Evolutionary conservation across 176 grass and related monocot genomes (phyloP), one percentile per base, ranked within the genome.

Genomic region (Oryza brachyantha): DNA sequence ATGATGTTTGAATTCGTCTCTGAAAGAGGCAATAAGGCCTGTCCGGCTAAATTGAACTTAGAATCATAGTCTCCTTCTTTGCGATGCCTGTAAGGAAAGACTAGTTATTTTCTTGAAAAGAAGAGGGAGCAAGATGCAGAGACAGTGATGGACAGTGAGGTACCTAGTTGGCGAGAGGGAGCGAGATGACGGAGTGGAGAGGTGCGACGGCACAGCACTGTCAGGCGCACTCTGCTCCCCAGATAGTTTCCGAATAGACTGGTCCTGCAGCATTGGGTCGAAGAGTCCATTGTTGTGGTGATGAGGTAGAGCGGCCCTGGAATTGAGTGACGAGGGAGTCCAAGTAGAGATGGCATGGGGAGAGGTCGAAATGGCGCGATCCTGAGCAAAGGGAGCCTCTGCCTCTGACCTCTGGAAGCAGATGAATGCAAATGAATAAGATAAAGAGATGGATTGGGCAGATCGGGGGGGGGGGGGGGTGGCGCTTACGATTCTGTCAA

Each of bases 91-190:
- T 70, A 68, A 81, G 59, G 29, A 74, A 70, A 83, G 2, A 22
- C 22, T 19, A 22, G 8, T 55, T 55, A 19, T 26, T 10, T 39
- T 64, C 22, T 37, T 40, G 31, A 24, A 39, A 9, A 64, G 36
- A 66, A 46, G 16, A 46, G 48, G 48, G 19, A 6, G 41, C 13
- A 28, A 43, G 19, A 69, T 21, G 24, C 62, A 48, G 2, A 28
- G 2, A 28, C 12, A n/a, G 21, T 13, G 29, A 59, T 5, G 29
- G 4, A 54, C 66, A 1, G 7, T 42, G 60, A 64, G 14, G 29
- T 87, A 93, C 96, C 90, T 98, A 78, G 85, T 76, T n/a, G 96
- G 92, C 31, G 96, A 99, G 43, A 99, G 67, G n/a, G 96, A 95
- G 14, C 84, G 85, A 26, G 96, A 95, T 2, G 92, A 93, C 9